phyloP scores from a whole-genome alignment of 176 grass and related monocot species.

The Oryza officinalis region DNA sequence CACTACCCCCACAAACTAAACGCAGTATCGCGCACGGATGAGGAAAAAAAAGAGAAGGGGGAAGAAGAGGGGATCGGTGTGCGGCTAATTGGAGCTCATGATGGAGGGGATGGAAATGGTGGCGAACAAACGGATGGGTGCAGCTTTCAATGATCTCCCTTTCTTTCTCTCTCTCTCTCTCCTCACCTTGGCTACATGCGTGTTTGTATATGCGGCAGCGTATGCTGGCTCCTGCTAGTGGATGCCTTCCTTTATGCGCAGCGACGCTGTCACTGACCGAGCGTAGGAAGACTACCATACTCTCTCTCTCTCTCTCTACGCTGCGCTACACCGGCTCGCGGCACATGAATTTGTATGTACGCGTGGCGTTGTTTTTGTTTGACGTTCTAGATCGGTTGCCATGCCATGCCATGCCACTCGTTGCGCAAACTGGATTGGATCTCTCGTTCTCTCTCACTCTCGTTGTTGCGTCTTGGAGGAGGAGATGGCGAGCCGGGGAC shows the following conservation, averaged over 20 bases:
- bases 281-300: neutral
- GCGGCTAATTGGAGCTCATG: slow-evolving; percentile 15
- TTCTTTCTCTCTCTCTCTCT: neutral
- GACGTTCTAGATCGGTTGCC: neutral
- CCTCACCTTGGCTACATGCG: neutral
- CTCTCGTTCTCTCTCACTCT: neutral
- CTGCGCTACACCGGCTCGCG: neutral
- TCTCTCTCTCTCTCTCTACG: neutral
- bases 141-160: slow-evolving; percentile 57
- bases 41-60: neutral
- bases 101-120: slow-evolving; percentile 41
- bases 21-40: slow-evolving; percentile 6
- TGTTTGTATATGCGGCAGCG: slow-evolving; percentile 42
- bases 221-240: slow-evolving; percentile 34
- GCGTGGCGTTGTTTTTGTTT: neutral
- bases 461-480: slow-evolving; percentile 32
- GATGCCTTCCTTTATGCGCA: slow-evolving; percentile 47
- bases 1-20: neutral
- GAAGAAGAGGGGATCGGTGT: neutral
- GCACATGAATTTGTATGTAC: neutral
- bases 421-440: slow-evolving; percentile 32
- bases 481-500: neutral
- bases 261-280: slow-evolving; percentile 31
- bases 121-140: slow-evolving; percentile 56
- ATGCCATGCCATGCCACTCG: neutral